Percentiles rank a stretch among this genome's conserved stretches.
These are phyloP conservation scores for Epichloe gansuensis DNA, from an alignment of 2,329 filamentous ascomycete species.

Conservation along the genomic window DNA sequence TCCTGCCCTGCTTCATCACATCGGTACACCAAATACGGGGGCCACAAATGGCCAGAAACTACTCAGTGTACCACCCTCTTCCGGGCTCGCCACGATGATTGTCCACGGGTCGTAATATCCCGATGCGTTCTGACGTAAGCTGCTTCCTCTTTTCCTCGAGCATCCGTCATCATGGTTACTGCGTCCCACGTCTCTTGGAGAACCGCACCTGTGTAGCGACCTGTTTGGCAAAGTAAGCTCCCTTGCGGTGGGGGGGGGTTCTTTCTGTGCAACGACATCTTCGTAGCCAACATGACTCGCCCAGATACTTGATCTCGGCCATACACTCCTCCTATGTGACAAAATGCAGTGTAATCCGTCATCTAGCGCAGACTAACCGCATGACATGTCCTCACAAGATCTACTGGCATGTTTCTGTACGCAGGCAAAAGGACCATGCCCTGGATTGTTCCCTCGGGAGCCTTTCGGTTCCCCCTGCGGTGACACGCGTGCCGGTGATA, in stretches of 20 bases:
- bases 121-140: neutral
- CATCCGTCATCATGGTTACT: neutral
- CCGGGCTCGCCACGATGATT: neutral
- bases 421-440: neutral
- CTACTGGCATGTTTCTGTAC: neutral
- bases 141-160: neutral
- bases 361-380: neutral
- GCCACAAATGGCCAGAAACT: neutral
- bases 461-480: neutral
- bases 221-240: neutral
- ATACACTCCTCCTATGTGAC: neutral
- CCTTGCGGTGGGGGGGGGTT: neutral
- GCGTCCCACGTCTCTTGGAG: neutral
- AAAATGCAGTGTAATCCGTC: conserved; percentile 1
- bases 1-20: neutral
- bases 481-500: neutral
- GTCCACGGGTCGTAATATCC: neutral
- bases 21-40: neutral
- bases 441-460: neutral
- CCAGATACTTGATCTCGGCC: neutral
- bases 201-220: neutral
- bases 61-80: neutral
- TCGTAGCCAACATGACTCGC: neutral
- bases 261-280: neutral
- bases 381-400: conserved; percentile 1